Percentiles rank a stretch among this genome's conserved stretches.
phyloP scores from a whole-genome alignment of 164 flowering plant species.

The Cinnamomum micranthum region DNA sequence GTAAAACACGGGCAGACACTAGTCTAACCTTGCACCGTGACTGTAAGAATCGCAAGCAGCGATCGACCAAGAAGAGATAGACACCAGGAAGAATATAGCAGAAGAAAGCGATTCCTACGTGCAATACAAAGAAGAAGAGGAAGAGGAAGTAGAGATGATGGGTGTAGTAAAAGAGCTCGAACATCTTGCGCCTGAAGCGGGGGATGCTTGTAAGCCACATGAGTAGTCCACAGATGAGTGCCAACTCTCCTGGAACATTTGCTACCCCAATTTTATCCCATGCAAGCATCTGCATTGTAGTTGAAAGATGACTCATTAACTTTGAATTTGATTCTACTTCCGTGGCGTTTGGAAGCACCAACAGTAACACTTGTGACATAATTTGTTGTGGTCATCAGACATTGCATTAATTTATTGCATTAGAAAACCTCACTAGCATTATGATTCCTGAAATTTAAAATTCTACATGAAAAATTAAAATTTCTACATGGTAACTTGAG shows the following conservation, averaged over 20 bases:
- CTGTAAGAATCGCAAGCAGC: conserved; percentile 69
- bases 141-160: conserved; percentile 72
- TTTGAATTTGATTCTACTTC: neutral
- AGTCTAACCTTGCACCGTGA: conserved; percentile 49
- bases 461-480: too few relatives aligned
- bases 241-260: conserved; percentile 71
- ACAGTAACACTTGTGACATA: too few relatives aligned
- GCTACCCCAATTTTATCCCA: conserved; percentile 50
- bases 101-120: conserved; percentile 52
- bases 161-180: conserved; percentile 82
- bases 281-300: conserved; percentile 46
- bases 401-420: too few relatives aligned
- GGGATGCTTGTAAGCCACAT: conserved; percentile 69
- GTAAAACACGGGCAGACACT: conserved; percentile 57
- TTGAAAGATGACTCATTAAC: neutral
- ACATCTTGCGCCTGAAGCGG: conserved; percentile 47
- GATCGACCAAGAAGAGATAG: conserved; percentile 80
- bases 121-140: conserved; percentile 64
- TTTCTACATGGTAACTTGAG: too few relatives aligned
- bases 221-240: conserved; percentile 43
- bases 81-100: conserved; percentile 73
- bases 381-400: too few relatives aligned
- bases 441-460: too few relatives aligned
- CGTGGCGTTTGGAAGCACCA: too few relatives aligned
- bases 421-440: too few relatives aligned